Conservation (phyloP, 179 eudicot species). For the Carnegiea gigantea region DNA sequence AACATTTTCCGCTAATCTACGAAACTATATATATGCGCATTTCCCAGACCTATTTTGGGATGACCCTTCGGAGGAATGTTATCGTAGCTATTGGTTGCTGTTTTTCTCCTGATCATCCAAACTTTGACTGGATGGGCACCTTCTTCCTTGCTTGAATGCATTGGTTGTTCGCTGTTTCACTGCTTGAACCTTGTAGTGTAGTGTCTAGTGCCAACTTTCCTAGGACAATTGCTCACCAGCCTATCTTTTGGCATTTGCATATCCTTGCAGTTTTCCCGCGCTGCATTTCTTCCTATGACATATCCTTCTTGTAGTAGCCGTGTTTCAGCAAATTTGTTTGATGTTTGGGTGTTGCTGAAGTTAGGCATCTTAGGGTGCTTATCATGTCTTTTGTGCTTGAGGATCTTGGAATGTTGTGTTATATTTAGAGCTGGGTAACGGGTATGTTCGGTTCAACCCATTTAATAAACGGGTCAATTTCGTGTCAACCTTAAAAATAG, state of each 20-base stretch:
- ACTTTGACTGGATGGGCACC: background rate
- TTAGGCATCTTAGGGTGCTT: background rate
- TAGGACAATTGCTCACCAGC: too few species aligned
- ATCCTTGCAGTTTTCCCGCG: too few species aligned
- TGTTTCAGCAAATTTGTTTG: background rate
- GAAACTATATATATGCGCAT: background rate
- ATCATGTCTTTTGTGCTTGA: too few species aligned
- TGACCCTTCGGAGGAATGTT: background rate
- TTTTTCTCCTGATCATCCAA: background rate
- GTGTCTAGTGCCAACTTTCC: too few species aligned
- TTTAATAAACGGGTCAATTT: too few species aligned
- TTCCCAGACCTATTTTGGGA: background rate
- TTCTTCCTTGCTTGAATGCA: background rate
- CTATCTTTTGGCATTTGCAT: too few species aligned
- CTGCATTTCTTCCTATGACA: too few species aligned
- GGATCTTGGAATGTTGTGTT: too few species aligned
- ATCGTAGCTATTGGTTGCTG: background rate
- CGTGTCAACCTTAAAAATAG: too few species aligned
- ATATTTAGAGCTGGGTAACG: too few species aligned
- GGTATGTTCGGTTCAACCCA: too few species aligned
- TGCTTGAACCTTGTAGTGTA: background rate
- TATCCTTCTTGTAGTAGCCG: background rate
- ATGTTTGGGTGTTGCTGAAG: background rate
- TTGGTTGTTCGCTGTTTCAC: background rate
- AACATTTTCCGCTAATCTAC: background rate